A percentile compares a stretch with the other conserved stretches of the same genome.
phyloP scores from a whole-genome alignment of 257 asterid species.

The Knoxia roxburghii region DNA sequence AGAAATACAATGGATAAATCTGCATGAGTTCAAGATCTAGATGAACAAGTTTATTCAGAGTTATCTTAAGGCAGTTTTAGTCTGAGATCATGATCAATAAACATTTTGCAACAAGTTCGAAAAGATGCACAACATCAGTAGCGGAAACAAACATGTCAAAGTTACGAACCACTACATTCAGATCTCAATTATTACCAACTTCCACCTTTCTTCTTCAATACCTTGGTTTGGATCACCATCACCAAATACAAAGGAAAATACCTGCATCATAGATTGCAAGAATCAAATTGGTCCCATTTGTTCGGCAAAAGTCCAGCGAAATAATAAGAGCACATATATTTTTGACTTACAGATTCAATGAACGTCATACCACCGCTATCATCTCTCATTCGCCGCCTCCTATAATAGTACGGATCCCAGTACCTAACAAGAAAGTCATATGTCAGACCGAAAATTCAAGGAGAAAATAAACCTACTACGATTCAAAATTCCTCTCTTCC shows the following conservation, averaged over 20 bases:
- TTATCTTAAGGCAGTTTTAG: not conserved
- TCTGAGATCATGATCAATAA: not conserved
- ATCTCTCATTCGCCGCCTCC: conserved; percentile 55
- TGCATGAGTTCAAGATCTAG: not conserved
- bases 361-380: conserved; percentile 69
- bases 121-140: conserved; percentile 21
- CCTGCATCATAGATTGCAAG: conserved; percentile 42
- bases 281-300: not conserved
- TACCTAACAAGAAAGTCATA: conserved; percentile 47
- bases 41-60: conserved; percentile 1
- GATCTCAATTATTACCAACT: conserved; percentile 96
- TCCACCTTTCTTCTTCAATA: conserved; percentile 99
- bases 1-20: not conserved
- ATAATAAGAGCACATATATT: not conserved
- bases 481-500: not conserved
- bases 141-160: conserved; percentile 28
- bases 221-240: conserved; percentile 99
- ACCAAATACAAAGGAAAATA: conserved; percentile 93
- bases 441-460: not conserved
- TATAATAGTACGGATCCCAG: conserved; percentile 94
- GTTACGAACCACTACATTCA: conserved; percentile 85
- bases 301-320: not conserved
- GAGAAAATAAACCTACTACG: conserved; percentile 3
- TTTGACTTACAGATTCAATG: conserved; percentile 79
- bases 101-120: not conserved